phyloP scores from a whole-genome alignment of 352 stramenopile genomes.

The Globisporangium middletonii region DNA sequence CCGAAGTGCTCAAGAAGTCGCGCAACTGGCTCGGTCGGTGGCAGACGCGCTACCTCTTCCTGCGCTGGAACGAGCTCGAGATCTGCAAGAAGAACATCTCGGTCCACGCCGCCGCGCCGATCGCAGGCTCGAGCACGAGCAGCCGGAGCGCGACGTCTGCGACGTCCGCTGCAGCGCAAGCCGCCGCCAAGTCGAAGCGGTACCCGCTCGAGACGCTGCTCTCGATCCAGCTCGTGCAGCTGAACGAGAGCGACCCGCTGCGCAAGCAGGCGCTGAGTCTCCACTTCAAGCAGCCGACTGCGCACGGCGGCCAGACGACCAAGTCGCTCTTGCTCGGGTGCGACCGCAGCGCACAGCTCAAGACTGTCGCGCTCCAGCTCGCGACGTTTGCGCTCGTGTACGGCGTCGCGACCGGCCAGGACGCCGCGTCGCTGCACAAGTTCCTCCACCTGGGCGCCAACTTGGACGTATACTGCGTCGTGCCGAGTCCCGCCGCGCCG shows the following conservation, averaged over 20 bases:
- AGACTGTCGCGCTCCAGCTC: constrained; percentile 36
- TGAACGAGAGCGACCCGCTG: constrained; percentile 39
- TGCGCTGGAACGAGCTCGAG: constrained; percentile 53
- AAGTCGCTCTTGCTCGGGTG: constrained; percentile 45
- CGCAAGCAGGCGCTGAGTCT: constrained; percentile 43
- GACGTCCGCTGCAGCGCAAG: not conserved
- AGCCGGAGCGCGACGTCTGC: not conserved
- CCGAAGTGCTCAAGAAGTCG: constrained; percentile 59
- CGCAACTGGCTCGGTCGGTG: constrained; percentile 61
- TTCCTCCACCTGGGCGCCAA: constrained; percentile 47
- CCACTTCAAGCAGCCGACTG: constrained; percentile 38
- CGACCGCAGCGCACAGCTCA: constrained; percentile 28
- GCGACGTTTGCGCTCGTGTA: constrained; percentile 56
- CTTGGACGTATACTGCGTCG: constrained; percentile 37
- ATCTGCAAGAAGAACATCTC: constrained; percentile 33
- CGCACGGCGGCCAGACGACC: constrained; percentile 29
- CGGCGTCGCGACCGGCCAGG: constrained; percentile 28
- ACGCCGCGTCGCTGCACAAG: constrained; percentile 26
- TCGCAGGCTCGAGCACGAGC: not conserved
- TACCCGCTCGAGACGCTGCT: constrained; percentile 45
- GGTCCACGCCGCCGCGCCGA: not conserved
- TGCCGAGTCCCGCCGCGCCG: constrained; percentile 18
- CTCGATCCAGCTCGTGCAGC: constrained; percentile 41
- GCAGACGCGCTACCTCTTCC: constrained; percentile 34
- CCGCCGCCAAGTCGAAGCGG: constrained; percentile 15